A percentile compares a stretch with the other conserved stretches of the same genome.
Conservation (phyloP, 495 filamentous ascomycete species). For the Gamarada debralockiae region DNA sequence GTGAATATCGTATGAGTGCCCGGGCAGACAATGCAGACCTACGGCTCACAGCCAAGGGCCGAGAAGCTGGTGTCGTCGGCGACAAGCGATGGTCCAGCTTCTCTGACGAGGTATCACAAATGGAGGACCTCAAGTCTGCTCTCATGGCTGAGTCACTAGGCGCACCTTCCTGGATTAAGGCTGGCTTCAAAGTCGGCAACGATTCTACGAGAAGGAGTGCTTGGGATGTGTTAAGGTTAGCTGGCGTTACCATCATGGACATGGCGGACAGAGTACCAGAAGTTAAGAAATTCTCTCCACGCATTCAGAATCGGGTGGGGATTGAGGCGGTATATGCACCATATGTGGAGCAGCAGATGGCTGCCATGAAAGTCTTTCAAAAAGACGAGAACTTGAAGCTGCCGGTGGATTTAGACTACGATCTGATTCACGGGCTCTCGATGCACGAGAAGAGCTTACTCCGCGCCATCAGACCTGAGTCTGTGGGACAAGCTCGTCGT, state of each 20-base stretch:
- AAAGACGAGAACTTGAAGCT: slow-evolving; percentile 73
- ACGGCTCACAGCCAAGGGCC: slow-evolving; percentile 77
- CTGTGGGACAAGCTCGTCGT: slow-evolving; percentile 79
- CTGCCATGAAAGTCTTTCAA: slow-evolving; percentile 58
- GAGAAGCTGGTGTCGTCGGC: slow-evolving; percentile 69
- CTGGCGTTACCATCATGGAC: slow-evolving; percentile 48
- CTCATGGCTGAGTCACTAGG: slow-evolving; percentile 52
- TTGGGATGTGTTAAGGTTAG: slow-evolving; percentile 69
- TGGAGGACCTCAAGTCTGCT: slow-evolving; percentile 57
- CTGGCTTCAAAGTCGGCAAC: slow-evolving; percentile 62
- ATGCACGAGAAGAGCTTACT: slow-evolving; percentile 71
- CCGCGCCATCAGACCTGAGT: slow-evolving; percentile 68
- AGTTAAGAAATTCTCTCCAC: slow-evolving; percentile 42
- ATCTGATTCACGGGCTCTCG: slow-evolving; percentile 64
- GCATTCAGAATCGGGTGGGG: slow-evolving; percentile 60
- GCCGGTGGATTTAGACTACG: slow-evolving; percentile 76
- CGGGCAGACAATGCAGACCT: slow-evolving; percentile 92
- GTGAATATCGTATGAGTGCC: slow-evolving; percentile 89
- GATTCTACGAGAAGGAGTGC: slow-evolving; percentile 61
- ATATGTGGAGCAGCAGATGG: slow-evolving; percentile 68
- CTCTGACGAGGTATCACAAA: slow-evolving; percentile 54
- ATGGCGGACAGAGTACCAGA: slow-evolving; percentile 52
- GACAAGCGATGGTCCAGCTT: slow-evolving; percentile 76
- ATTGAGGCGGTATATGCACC: slow-evolving; percentile 85
- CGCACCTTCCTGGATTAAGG: slow-evolving; percentile 58